Evolutionary conservation across 805 yeast genomes (phyloP), one percentile per base, ranked within the genome.

Genomic region (Metschnikowia borealis): DNA sequence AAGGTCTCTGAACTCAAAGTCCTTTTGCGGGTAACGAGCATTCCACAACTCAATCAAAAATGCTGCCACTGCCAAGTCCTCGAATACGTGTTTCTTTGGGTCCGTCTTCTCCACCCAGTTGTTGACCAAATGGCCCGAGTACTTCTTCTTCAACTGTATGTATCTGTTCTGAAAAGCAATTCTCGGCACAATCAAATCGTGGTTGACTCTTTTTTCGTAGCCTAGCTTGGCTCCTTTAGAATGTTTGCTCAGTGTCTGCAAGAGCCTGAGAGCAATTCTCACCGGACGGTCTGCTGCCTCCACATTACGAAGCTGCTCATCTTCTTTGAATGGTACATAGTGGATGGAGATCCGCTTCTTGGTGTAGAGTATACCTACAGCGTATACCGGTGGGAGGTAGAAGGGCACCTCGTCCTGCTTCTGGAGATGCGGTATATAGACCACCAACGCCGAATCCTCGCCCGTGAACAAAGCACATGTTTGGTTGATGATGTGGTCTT

Each of bases 41-140:
- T 67, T 67, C 98, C 98, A 92, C 34, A 88, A 75, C 68, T 89
- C 96, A 26, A 92, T 87, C 53, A 92, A 73, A 59, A 92, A 92
- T 0, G 97, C 96, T 0, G 97, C 97, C 58, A 92, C 91, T 3
- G 96, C 95, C 47, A 92, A 80, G 65, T 92, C 98, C 71, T 92
- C 98, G 70, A 91, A 92, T 0, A 92, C 97, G 69, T 92, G 98
- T 65, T 92, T 92, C 58, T 85, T 80, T 2, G 97, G 97, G 67
- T 92, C 97, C 2, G 98, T 92, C 31, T 85, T 83, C 67, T 92
- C 98, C n/a, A 78, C 82, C 98, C 98, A 92, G 55, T 77, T 79
- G 38, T 84, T 87, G 11, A 90, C 90, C 44, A 92, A 69, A 15
- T 70, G 67, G 26, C 84, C 80, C 0, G 96, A 89, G 64, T 91